These are phyloP conservation scores for Glycine tomentella DNA, from an alignment of 306 rosid species.

Conservation along the genomic window DNA sequence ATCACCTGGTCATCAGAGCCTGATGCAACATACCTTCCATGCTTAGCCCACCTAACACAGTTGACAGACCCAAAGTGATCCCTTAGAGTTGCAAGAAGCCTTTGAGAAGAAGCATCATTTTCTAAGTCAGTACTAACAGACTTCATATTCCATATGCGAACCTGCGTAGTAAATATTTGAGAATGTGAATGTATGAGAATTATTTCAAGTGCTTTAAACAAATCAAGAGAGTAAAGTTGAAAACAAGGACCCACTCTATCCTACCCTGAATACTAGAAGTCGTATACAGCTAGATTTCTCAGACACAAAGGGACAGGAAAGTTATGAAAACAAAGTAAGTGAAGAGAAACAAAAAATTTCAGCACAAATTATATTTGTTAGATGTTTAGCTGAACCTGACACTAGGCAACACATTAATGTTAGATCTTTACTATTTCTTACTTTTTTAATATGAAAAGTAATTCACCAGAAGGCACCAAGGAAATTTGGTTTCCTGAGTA, in stretches of 20 bases:
- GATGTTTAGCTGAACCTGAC: neutral
- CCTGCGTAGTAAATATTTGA: slow-evolving; percentile 58
- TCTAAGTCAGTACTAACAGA: slow-evolving; percentile 71
- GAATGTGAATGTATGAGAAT: neutral
- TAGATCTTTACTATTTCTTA: neutral
- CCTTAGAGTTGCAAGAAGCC: slow-evolving; percentile 97
- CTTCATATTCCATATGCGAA: slow-evolving; percentile 97
- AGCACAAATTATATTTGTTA: neutral
- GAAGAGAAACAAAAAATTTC: neutral
- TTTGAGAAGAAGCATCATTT: slow-evolving; percentile 67
- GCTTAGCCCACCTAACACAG: slow-evolving; percentile 99
- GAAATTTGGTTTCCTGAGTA: neutral
- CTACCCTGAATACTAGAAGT: slow-evolving; percentile 8
- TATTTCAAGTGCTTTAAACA: neutral
- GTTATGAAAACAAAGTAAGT: slow-evolving; percentile 5
- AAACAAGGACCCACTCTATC: neutral
- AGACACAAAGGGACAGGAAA: neutral
- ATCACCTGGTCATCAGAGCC: slow-evolving; percentile 98
- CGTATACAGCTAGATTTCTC: neutral
- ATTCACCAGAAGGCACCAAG: slow-evolving; percentile 4
- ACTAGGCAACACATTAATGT: neutral
- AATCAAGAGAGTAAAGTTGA: neutral
- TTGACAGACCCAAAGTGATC: slow-evolving; percentile 99
- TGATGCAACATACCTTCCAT: slow-evolving; percentile 89
- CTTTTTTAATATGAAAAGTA: neutral